phyloP scores from a whole-genome alignment of 2,329 filamentous ascomycete species.

The Lachnellula suecica region DNA sequence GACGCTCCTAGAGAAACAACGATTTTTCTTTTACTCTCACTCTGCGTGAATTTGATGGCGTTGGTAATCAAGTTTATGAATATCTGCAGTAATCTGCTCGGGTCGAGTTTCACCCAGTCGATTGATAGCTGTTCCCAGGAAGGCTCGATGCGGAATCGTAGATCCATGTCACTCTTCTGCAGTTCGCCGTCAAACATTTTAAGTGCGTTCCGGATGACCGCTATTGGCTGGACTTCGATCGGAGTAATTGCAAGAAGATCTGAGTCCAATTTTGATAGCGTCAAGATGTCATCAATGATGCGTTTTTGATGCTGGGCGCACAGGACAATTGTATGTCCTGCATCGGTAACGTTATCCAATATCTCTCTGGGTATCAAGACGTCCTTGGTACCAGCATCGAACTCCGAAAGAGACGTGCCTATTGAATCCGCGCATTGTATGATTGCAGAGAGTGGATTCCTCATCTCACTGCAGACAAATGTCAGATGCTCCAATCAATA shows the following conservation, averaged over 20 bases:
- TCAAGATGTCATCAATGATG: conserved; percentile 66
- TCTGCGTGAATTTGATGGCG: conserved; percentile 62
- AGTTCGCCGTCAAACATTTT: conserved; percentile 80
- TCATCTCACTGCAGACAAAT: conserved; percentile 50
- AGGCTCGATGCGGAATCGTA: conserved; percentile 65
- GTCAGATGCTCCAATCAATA: background rate
- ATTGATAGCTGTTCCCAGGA: conserved; percentile 63
- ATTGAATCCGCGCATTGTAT: conserved; percentile 74
- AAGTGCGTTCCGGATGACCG: conserved; percentile 63
- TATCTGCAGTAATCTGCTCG: conserved; percentile 70
- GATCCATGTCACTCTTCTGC: conserved; percentile 65
- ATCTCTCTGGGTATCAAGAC: conserved; percentile 37
- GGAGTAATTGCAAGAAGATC: conserved; percentile 68
- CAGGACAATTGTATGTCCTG: conserved; percentile 71
- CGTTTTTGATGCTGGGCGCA: conserved; percentile 77
- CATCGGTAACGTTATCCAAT: conserved; percentile 64
- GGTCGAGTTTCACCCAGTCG: conserved; percentile 72
- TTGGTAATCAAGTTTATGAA: conserved; percentile 75
- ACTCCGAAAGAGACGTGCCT: conserved; percentile 46
- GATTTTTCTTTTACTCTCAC: conserved; percentile 56
- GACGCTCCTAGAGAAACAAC: conserved; percentile 43
- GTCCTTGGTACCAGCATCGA: conserved; percentile 27
- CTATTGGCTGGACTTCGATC: conserved; percentile 64
- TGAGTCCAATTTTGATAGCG: conserved; percentile 68
- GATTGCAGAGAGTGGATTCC: conserved; percentile 72